Evolutionary conservation across 345 rosid genomes (phyloP).

Genomic region (Eucalyptus curtisii): DNA sequence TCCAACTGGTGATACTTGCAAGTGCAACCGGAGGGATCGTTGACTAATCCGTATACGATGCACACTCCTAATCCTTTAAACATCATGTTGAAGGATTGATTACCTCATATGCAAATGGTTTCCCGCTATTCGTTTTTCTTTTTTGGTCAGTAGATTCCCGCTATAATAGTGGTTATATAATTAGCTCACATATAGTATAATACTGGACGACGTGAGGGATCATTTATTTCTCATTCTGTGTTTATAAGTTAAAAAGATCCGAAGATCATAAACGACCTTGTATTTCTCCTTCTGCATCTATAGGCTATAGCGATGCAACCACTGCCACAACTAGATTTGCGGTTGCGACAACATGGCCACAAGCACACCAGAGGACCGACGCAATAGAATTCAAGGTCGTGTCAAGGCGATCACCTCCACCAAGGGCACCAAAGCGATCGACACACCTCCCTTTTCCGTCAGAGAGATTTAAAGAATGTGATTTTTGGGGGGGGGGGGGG

Average conservation of each 20-base stretch:
- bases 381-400: too few relatives aligned
- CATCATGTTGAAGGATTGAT: neutral
- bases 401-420: too few relatives aligned
- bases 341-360: neutral
- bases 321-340: neutral
- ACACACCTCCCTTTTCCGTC: too few relatives aligned
- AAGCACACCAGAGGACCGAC: neutral
- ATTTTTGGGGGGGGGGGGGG: too few relatives aligned
- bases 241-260: neutral
- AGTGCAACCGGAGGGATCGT: neutral
- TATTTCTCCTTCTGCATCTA: neutral
- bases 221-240: neutral
- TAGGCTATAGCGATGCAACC: neutral
- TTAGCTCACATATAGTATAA: neutral
- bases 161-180: too few relatives aligned
- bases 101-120: too few relatives aligned
- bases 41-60: neutral
- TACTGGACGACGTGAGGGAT: neutral
- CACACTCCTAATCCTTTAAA: neutral
- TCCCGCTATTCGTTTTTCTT: too few relatives aligned
- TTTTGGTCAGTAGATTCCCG: too few relatives aligned
- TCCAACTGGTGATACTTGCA: neutral
- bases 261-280: neutral
- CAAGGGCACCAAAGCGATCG: too few relatives aligned
- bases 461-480: too few relatives aligned